Percentiles rank a stretch among this genome's conserved stretches.
These are phyloP conservation scores for Puccinia polysora DNA, from an alignment of 1,284 basidiomycete species.

Conservation along the genomic window DNA sequence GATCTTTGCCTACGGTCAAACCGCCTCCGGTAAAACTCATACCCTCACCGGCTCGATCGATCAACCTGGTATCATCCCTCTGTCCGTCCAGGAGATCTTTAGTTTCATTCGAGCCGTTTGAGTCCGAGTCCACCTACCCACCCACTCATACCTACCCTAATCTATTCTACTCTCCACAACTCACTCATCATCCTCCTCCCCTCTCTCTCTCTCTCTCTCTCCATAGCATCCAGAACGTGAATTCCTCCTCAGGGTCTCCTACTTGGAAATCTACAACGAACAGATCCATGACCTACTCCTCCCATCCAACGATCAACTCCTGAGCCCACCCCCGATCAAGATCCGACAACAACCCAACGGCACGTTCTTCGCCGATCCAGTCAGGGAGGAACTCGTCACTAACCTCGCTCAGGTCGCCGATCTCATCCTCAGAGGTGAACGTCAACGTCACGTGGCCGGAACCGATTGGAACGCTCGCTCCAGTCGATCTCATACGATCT, in stretches of 20 bases:
- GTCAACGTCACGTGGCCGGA: constrained; percentile 57
- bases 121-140: neutral
- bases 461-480: constrained; percentile 61
- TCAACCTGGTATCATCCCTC: constrained; percentile 89
- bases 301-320: constrained; percentile 29
- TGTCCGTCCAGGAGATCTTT: constrained; percentile 65
- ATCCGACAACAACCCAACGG: constrained; percentile 49
- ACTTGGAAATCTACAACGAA: constrained; percentile 62
- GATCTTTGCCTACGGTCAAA: constrained; percentile 82
- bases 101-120: constrained; percentile 48
- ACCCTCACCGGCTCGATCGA: constrained; percentile 74
- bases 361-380: constrained; percentile 56
- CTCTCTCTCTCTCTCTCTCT: neutral
- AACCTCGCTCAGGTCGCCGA: constrained; percentile 57
- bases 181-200: neutral
- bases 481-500: constrained; percentile 58
- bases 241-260: constrained; percentile 59
- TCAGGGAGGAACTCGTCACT: constrained; percentile 59
- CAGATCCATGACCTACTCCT: constrained; percentile 58
- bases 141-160: neutral
- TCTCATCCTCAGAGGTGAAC: constrained; percentile 57
- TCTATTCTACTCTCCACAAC: neutral
- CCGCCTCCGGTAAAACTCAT: constrained; percentile 86
- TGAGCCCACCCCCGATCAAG: neutral
- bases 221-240: constrained; percentile 52